A percentile compares a stretch with the other conserved stretches of the same genome.
Conservation (phyloP, 495 filamentous ascomycete genomes). For the Lasiosphaeria ovina region DNA sequence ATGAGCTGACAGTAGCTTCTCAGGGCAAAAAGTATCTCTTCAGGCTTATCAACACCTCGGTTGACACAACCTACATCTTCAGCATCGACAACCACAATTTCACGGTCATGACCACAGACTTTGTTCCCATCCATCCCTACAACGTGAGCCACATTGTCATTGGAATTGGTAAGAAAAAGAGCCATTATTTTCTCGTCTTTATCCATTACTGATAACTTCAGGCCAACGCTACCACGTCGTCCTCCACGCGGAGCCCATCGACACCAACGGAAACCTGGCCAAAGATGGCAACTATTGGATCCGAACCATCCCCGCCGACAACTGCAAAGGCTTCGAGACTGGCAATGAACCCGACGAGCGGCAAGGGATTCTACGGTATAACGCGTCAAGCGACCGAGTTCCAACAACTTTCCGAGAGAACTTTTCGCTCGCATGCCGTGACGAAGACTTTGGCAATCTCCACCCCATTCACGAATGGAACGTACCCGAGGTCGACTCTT, state of each 20-base stretch:
- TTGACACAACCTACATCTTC: constrained; percentile 45
- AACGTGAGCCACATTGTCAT: constrained; percentile 24
- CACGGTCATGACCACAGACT: constrained; percentile 43
- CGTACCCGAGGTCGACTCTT: neutral
- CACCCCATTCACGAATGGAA: neutral
- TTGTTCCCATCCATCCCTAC: constrained; percentile 47
- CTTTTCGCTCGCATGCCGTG: constrained; percentile 7
- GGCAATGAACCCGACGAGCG: constrained; percentile 16
- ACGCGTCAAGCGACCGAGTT: neutral
- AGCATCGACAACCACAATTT: constrained; percentile 49
- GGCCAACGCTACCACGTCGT: constrained; percentile 64
- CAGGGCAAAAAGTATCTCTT: constrained; percentile 45
- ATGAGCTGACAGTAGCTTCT: constrained; percentile 29
- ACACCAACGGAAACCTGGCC: constrained; percentile 23
- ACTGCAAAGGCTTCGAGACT: constrained; percentile 4
- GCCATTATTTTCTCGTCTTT: neutral
- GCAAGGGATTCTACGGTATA: constrained; percentile 17
- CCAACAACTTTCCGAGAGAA: constrained; percentile 13
- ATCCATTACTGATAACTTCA: neutral
- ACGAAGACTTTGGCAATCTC: constrained; percentile 13
- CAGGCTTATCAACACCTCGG: constrained; percentile 51
- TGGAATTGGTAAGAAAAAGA: constrained; percentile 8
- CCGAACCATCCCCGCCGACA: neutral
- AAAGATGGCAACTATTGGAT: constrained; percentile 52
- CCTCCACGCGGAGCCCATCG: constrained; percentile 46